Evolutionary conservation across 1,284 basidiomycete genomes (phyloP).

Genomic region (Grifola frondosa): DNA sequence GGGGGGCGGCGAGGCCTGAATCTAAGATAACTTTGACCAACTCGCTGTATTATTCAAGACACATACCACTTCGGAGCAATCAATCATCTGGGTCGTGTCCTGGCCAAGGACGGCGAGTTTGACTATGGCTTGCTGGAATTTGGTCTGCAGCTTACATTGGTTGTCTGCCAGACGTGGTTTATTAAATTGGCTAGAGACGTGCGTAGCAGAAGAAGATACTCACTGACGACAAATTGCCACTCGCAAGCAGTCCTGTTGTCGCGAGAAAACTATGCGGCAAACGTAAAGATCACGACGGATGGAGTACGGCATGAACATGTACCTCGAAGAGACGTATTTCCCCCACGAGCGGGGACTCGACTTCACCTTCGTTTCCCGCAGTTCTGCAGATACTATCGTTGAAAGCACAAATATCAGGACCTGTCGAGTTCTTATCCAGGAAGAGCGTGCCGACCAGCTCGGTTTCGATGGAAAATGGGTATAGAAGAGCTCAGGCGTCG

Average conservation of each 20-base stretch:
- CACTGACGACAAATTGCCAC: conserved; percentile 32
- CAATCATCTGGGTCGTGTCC: conserved; percentile 15
- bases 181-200: neutral
- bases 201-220: conserved; percentile 8
- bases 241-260: conserved; percentile 23
- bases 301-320: conserved; percentile 16
- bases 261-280: conserved; percentile 5
- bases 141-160: conserved; percentile 22
- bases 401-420: neutral
- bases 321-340: conserved; percentile 27
- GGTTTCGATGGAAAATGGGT: conserved; percentile 20
- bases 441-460: conserved; percentile 23
- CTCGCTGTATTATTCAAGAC: no score
- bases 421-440: conserved; percentile 18
- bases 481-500: conserved; percentile 16
- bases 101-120: conserved; percentile 30
- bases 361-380: conserved; percentile 16
- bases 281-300: neutral
- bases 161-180: conserved; percentile 13
- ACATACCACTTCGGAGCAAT: conserved; percentile 25
- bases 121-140: conserved; percentile 28
- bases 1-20: conserved; percentile 28
- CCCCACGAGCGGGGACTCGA: conserved; percentile 19
- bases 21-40: no score
- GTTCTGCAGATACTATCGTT: neutral